Percentiles rank a stretch among this genome's conserved stretches.
Conservation (phyloP, 768 basidiomycete species). For the Rhizopogon salebrosus region DNA sequence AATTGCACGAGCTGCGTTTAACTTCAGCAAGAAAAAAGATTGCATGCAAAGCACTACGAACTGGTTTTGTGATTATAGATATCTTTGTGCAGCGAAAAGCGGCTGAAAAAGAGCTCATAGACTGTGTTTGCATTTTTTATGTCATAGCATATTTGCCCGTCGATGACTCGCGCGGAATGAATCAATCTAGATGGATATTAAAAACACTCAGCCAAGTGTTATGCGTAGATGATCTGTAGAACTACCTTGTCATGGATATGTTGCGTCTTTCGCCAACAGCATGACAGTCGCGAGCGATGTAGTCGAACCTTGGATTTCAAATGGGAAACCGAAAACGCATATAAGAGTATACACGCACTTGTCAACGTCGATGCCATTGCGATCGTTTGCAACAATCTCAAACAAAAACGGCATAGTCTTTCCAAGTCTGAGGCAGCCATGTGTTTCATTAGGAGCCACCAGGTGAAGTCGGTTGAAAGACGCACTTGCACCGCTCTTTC, state of each 20-base stretch:
- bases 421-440: slow-evolving; percentile 14
- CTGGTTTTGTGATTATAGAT: slow-evolving; percentile 82
- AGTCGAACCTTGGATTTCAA: slow-evolving; percentile 57
- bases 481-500: slow-evolving; percentile 43
- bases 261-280: slow-evolving; percentile 62
- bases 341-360: slow-evolving; percentile 40
- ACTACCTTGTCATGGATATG: slow-evolving; percentile 42
- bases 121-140: slow-evolving; percentile 78
- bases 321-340: background rate
- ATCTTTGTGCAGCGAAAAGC: slow-evolving; percentile 77
- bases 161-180: slow-evolving; percentile 68
- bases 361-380: slow-evolving; percentile 84
- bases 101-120: slow-evolving; percentile 66
- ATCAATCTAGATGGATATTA: slow-evolving; percentile 46
- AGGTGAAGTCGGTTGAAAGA: slow-evolving; percentile 1
- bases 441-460: background rate
- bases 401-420: slow-evolving; percentile 71
- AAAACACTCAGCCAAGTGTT: background rate
- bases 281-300: slow-evolving; percentile 70
- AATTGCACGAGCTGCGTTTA: slow-evolving; percentile 58
- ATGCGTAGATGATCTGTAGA: background rate
- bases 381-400: slow-evolving; percentile 78
- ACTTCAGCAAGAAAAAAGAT: background rate
- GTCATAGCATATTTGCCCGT: slow-evolving; percentile 72
- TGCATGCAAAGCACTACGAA: slow-evolving; percentile 18